Percentiles rank a stretch among this genome's conserved stretches.
Evolutionary conservation across 2,329 filamentous ascomycete genomes (phyloP).

Genomic region (Mariannaea elegans): DNA sequence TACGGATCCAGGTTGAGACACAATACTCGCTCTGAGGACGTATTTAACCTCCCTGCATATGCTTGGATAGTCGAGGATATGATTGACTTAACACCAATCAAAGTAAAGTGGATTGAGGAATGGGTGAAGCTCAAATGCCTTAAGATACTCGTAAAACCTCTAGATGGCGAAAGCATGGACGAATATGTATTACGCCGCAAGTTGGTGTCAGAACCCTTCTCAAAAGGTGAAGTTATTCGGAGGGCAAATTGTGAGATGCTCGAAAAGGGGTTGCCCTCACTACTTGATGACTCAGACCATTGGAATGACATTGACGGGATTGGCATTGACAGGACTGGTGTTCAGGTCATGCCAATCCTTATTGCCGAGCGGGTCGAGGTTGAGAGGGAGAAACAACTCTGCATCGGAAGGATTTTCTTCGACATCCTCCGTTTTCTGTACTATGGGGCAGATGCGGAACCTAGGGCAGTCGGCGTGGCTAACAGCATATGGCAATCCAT

Average conservation of each 20-base stretch:
- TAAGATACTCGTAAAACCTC: not conserved
- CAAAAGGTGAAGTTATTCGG: not conserved
- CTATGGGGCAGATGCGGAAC: not conserved
- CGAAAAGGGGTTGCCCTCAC: not conserved
- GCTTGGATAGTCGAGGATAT: not conserved
- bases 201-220: not conserved
- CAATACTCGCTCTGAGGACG: not conserved
- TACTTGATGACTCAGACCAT: not conserved
- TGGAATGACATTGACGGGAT: no score
- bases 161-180: not conserved
- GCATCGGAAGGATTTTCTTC: not conserved
- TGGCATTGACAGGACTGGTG: not conserved
- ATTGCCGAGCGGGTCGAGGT: not conserved
- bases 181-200: not conserved
- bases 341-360: not conserved
- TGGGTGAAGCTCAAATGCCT: not conserved
- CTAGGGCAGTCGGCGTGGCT: not conserved
- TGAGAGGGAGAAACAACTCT: not conserved
- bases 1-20: not conserved
- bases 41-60: not conserved
- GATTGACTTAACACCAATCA: not conserved
- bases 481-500: slow-evolving; percentile 8
- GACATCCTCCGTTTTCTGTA: not conserved
- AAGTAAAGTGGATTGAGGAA: not conserved
- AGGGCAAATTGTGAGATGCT: not conserved